Percentiles rank a stretch among this genome's conserved stretches.
Conservation (phyloP, 805 yeast genomes). For the Spathaspora sp. region DNA sequence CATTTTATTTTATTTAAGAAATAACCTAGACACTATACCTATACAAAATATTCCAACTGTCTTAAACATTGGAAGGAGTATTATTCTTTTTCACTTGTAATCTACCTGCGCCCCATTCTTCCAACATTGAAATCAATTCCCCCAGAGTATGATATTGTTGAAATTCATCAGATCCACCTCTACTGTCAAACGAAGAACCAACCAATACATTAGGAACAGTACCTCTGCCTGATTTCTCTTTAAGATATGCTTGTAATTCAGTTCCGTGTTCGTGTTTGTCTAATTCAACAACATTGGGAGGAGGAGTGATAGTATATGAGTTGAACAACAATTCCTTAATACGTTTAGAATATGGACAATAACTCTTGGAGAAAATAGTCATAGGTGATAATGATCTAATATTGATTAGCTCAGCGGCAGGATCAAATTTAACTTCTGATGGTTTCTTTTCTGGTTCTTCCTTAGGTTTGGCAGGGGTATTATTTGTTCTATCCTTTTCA, state of each 20-base stretch:
- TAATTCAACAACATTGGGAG: constrained; percentile 71
- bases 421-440: constrained; percentile 12
- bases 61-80: constrained; percentile 51
- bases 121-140: constrained; percentile 47
- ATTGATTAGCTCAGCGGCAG: constrained; percentile 42
- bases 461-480: neutral
- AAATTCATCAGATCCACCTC: constrained; percentile 91
- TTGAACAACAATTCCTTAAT: constrained; percentile 64
- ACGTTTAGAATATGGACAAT: constrained; percentile 74
- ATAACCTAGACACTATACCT: neutral
- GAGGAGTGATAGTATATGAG: constrained; percentile 69
- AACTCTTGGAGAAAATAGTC: constrained; percentile 50
- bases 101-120: constrained; percentile 59
- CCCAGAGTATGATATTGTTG: constrained; percentile 55
- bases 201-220: constrained; percentile 91
- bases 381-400: constrained; percentile 64
- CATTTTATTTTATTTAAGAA: too few species aligned
- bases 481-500: constrained; percentile 14
- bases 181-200: constrained; percentile 53
- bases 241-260: constrained; percentile 71
- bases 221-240: constrained; percentile 63
- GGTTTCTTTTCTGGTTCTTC: constrained; percentile 5
- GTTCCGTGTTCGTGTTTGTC: constrained; percentile 77
- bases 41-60: neutral
- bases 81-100: constrained; percentile 47